Evolutionary conservation across 2,329 filamentous ascomycete genomes (phyloP).

Genomic region (Tolypocladium endophyticum): DNA sequence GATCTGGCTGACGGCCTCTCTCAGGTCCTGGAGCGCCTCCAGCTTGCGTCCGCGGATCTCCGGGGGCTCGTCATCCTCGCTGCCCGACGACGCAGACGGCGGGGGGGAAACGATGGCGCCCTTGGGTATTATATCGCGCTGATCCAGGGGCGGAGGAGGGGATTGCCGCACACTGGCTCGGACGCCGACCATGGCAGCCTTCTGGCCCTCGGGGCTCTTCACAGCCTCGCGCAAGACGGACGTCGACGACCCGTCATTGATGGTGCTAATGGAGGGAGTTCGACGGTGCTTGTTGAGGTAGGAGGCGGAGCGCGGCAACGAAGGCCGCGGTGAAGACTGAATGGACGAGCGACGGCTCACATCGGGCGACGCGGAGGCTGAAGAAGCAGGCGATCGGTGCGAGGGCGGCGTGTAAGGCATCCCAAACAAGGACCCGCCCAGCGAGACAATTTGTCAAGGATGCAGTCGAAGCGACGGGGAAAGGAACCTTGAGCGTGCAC

Average conservation of each 20-base stretch:
- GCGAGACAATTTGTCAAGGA: conserved; percentile 1
- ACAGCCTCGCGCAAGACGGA: conserved; percentile 17
- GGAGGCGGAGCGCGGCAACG: conserved; percentile 52
- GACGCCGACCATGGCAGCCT: conserved; percentile 30
- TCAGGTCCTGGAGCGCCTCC: conserved; percentile 54
- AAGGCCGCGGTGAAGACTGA: conserved; percentile 37
- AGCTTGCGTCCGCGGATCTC: conserved; percentile 36
- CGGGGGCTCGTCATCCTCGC: conserved; percentile 65
- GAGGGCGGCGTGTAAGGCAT: conserved; percentile 88
- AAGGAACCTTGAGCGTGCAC: not conserved
- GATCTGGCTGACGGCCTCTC: conserved; percentile 75
- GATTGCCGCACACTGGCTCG: conserved; percentile 61
- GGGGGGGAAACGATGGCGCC: conserved; percentile 86
- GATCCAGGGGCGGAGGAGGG: conserved; percentile 68
- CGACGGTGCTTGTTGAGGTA: conserved; percentile 56
- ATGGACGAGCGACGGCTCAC: conserved; percentile 49
- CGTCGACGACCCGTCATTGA: conserved; percentile 15
- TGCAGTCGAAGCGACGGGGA: not conserved
- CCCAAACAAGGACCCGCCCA: conserved; percentile 24
- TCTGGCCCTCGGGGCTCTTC: conserved; percentile 12
- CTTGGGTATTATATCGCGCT: conserved; percentile 56
- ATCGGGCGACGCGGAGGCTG: conserved; percentile 44
- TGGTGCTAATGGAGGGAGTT: conserved; percentile 34
- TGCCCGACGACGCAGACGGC: conserved; percentile 70
- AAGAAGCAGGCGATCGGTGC: conserved; percentile 51